phyloP scores from a whole-genome alignment of 1,284 basidiomycete genomes.

The Pseudozyma tsukubaensis region DNA sequence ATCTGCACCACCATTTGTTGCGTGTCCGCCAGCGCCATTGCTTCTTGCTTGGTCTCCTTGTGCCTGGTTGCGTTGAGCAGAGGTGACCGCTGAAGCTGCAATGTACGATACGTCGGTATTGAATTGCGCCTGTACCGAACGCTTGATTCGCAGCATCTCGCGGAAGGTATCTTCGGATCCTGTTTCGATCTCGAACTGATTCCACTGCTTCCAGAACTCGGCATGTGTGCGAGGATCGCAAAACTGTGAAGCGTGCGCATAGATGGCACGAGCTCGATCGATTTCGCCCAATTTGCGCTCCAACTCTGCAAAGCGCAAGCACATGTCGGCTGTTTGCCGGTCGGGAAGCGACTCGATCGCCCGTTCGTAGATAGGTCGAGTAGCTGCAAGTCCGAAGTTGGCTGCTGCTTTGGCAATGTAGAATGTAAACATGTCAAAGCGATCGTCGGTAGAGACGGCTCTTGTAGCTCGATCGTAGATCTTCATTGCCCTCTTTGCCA shows the following conservation, averaged over 20 bases:
- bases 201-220: slow-evolving; percentile 97
- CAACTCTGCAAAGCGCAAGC: slow-evolving; percentile 91
- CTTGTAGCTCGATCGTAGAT: slow-evolving; percentile 93
- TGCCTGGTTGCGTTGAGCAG: slow-evolving; percentile 29
- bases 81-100: slow-evolving; percentile 61
- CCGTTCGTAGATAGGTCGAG: slow-evolving; percentile 93
- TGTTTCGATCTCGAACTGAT: slow-evolving; percentile 93
- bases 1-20: slow-evolving; percentile 61
- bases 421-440: slow-evolving; percentile 96
- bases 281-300: slow-evolving; percentile 99
- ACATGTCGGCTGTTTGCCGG: slow-evolving; percentile 96
- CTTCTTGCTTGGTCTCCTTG: slow-evolving; percentile 34
- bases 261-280: slow-evolving; percentile 94
- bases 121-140: slow-evolving; percentile 97
- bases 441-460: slow-evolving; percentile 87
- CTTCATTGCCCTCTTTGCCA: slow-evolving; percentile 94
- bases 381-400: slow-evolving; percentile 95
- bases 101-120: slow-evolving; percentile 84
- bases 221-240: slow-evolving; percentile 88
- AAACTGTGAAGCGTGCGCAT: slow-evolving; percentile 97
- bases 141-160: slow-evolving; percentile 97
- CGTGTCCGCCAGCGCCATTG: slow-evolving; percentile 48
- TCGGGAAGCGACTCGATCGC: slow-evolving; percentile 95
- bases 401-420: slow-evolving; percentile 95
- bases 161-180: slow-evolving; percentile 98